These are phyloP conservation scores for Camellia japonica DNA, from an alignment of 148 eudicot genomes.

Conservation along the genomic window DNA sequence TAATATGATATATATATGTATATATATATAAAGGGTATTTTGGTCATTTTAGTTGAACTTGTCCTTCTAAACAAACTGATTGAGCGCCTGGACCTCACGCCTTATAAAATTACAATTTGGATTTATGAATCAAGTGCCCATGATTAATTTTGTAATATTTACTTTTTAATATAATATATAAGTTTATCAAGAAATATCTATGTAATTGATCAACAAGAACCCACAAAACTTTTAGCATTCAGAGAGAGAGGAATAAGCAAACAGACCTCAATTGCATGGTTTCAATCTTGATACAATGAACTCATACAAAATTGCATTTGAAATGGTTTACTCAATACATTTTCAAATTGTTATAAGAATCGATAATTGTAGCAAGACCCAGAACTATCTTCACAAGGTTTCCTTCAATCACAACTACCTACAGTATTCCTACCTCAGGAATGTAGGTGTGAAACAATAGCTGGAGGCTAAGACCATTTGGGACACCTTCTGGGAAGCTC, in stretches of 20 bases:
- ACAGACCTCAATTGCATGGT: not conserved
- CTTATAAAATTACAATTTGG: no score
- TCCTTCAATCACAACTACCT: not conserved
- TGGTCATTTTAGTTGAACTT: no score
- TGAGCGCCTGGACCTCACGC: no score
- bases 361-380: not conserved
- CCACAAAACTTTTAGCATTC: not conserved
- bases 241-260: not conserved
- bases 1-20: no score
- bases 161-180: no score
- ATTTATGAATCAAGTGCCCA: no score
- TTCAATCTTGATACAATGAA: not conserved
- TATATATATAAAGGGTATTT: no score
- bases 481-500: not conserved
- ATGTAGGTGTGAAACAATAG: not conserved
- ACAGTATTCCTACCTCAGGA: not conserved
- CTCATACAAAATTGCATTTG: not conserved
- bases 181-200: no score
- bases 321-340: not conserved
- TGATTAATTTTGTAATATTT: no score
- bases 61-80: no score
- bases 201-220: not conserved
- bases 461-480: not conserved
- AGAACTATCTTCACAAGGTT: not conserved
- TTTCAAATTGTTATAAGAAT: not conserved